Conservation (phyloP, 2,329 filamentous ascomycete species). For the Emmonsiellopsis sp. region DNA sequence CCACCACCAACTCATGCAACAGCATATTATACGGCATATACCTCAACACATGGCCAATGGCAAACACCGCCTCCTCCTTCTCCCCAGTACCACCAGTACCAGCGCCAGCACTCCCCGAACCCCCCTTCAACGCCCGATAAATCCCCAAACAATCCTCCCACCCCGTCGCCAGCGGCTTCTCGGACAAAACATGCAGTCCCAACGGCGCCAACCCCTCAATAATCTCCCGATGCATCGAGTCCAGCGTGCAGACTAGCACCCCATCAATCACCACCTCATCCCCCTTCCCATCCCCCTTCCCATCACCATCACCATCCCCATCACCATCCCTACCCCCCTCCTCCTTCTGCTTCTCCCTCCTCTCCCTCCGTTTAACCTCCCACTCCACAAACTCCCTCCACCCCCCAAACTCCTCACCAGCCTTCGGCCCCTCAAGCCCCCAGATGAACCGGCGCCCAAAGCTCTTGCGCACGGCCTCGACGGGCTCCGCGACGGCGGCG, state of each 20-base stretch:
- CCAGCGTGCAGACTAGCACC: conserved; percentile 58
- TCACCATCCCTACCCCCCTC: conserved; percentile 28
- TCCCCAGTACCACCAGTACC: background rate
- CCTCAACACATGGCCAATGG: conserved; percentile 72
- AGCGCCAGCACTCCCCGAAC: no score
- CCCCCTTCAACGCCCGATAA: conserved; percentile 24
- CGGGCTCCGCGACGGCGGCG: conserved; percentile 62
- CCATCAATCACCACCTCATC: conserved; percentile 46
- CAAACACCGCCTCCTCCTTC: conserved; percentile 48
- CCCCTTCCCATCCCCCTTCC: conserved; percentile 36
- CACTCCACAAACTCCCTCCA: conserved; percentile 62
- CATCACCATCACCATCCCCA: conserved; percentile 25
- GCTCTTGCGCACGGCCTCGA: conserved; percentile 57
- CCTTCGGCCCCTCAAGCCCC: conserved; percentile 37
- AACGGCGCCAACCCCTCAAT: conserved; percentile 56
- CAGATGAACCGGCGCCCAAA: conserved; percentile 61
- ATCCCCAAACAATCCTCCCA: conserved; percentile 64
- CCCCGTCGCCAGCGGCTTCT: conserved; percentile 71
- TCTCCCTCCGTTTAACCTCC: conserved; percentile 51
- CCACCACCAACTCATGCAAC: conserved; percentile 60
- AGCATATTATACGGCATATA: conserved; percentile 79
- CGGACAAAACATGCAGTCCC: conserved; percentile 69
- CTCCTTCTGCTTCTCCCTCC: no score
- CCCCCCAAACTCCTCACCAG: conserved; percentile 54
- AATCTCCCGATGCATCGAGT: conserved; percentile 70